Evolutionary conservation across 371 early-diverging fungal genomes (phyloP), one percentile per base, ranked within the genome.

Genomic region (Rhizopus sp.): DNA sequence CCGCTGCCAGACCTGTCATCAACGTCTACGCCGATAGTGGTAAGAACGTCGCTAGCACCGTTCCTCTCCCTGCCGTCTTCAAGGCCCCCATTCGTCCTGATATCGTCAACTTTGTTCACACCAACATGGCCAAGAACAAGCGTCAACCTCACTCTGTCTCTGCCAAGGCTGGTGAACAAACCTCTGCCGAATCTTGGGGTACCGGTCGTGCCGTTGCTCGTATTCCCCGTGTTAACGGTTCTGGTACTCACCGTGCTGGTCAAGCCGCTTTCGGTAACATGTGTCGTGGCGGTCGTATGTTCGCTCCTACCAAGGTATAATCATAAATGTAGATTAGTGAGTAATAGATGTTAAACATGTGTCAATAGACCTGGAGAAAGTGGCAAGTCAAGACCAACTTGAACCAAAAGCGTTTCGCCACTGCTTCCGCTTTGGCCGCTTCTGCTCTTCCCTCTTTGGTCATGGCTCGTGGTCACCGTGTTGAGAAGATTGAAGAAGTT

Each of bases 141-240:
- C 63, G 64, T 64, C 64, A 59, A 41, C 54, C 62, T 53, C 63
- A 63, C 44, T 59, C 70, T 53, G 99, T 97, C 68, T 91, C 90
- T 74, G 88, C 87, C 74, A 88, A 93, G 84, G 99, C 99, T 81
- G 99, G 99, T 85, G 97, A 97, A 85, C 97, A 99, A 85, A 98
- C 99, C 77, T 97, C 98, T 63, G 99, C 99, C 63, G 95, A 93
- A 81, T 98, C 98, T 60, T 99, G 99, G 99, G 99, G 99, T 87
- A 99, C 98, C 53, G 96, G 95, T 92, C 95, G 99, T 85, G 99
- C 99, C 75, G 96, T 99, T 73, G 98, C 99, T 55, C 95, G 99
- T 95, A 99, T 99, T 73, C 99, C 99, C 69, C 94, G 99, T 87
- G 98, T 99, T 56, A 86, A 88, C 65, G 99, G 98, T 73, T 87